Percentiles rank a stretch among this genome's conserved stretches.
Evolutionary conservation across 768 basidiomycete species (phyloP).

Genomic region (Strobilomyces confusus): DNA sequence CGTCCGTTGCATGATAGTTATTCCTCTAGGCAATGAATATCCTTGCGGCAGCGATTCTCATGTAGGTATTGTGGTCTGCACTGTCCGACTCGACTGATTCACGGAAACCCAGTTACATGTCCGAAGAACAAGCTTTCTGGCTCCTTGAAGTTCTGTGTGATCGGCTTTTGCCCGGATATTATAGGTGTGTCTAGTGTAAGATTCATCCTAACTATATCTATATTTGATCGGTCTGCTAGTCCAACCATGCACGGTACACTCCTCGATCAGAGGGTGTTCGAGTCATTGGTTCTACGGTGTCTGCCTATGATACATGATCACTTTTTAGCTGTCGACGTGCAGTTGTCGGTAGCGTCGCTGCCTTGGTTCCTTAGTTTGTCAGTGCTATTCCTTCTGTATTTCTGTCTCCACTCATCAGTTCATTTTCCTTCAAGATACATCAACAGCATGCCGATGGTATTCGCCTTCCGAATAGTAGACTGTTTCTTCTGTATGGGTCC

Average conservation of each 20-base stretch:
- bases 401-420: background rate
- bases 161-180: constrained; percentile 94
- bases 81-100: constrained; percentile 8
- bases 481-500: constrained; percentile 99
- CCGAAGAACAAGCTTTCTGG: constrained; percentile 99
- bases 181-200: constrained; percentile 54
- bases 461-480: constrained; percentile 95
- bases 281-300: constrained; percentile 84
- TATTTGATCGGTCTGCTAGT: constrained; percentile 37
- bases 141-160: constrained; percentile 92
- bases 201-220: background rate
- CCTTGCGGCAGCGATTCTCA: constrained; percentile 89
- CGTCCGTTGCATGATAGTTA: background rate
- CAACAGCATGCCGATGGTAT: constrained; percentile 95
- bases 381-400: constrained; percentile 35
- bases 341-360: constrained; percentile 92
- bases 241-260: constrained; percentile 99
- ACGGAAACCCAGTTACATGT: constrained; percentile 75
- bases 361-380: constrained; percentile 98
- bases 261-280: constrained; percentile 97
- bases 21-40: constrained; percentile 88
- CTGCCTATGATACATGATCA: constrained; percentile 94
- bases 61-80: constrained; percentile 44
- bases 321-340: constrained; percentile 87
- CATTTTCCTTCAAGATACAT: constrained; percentile 49